phyloP scores from a whole-genome alignment of 2,329 filamentous ascomycete genomes.

The Colletotrichum tabaci region DNA sequence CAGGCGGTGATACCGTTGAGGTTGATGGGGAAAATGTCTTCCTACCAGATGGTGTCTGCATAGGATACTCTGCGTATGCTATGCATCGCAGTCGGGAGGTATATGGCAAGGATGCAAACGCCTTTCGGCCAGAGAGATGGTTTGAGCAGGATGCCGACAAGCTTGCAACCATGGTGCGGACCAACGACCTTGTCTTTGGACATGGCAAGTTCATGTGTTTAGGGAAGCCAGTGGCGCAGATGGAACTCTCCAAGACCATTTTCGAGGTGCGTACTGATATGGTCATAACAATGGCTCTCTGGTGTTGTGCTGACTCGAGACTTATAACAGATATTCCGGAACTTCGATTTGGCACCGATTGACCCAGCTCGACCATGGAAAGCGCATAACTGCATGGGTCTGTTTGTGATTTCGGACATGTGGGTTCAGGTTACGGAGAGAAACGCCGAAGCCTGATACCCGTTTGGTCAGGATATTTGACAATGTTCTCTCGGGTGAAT shows the following conservation, averaged over 20 bases:
- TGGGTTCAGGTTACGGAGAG: constrained; percentile 51
- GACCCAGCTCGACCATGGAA: constrained; percentile 49
- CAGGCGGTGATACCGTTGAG: constrained; percentile 40
- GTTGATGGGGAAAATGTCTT: constrained; percentile 44
- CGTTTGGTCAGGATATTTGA: neutral
- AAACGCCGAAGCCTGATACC: neutral
- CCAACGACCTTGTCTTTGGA: constrained; percentile 38
- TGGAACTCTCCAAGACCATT: constrained; percentile 43
- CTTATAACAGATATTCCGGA: constrained; percentile 46
- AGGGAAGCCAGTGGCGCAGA: constrained; percentile 38
- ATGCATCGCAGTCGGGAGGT: constrained; percentile 70
- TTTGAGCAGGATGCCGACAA: constrained; percentile 55
- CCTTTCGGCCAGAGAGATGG: constrained; percentile 73
- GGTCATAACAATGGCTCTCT: too few species aligned
- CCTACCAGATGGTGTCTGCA: constrained; percentile 69
- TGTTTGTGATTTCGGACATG: constrained; percentile 52
- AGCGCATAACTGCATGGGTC: constrained; percentile 46
- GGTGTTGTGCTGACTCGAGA: neutral
- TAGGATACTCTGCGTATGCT: constrained; percentile 73
- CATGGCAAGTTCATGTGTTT: constrained; percentile 40
- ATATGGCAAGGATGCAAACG: constrained; percentile 70
- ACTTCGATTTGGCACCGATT: constrained; percentile 49
- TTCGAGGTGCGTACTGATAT: constrained; percentile 52
- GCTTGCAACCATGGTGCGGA: constrained; percentile 29
- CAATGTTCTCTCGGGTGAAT: too few species aligned